Evolutionary conservation across 169 alveolate genomes (phyloP), one percentile per base, ranked within the genome.

Genomic region (Plasmodium blacklocki): DNA sequence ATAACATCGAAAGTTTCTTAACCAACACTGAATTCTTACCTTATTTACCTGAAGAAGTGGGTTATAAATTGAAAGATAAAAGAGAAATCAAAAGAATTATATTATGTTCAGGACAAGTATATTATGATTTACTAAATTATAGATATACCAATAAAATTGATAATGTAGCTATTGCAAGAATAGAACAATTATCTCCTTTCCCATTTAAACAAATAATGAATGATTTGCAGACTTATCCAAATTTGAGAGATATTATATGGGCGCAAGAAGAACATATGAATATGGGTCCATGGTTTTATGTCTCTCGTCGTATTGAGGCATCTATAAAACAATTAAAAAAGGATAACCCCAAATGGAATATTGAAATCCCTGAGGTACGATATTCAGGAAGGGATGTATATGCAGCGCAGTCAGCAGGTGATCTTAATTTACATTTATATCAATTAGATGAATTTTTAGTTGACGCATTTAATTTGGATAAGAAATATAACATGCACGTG

Each of bases 221-320:
- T n/a, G 95, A 95, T 26, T 63, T 96, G 19, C 88, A 90, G 47
- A 73, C 71, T 11, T 94, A 74, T 54, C 95, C 95, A 21, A 93
- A 94, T 52, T 66, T 94, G 18, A 60, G 95, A 64, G 74, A 95
- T 62, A 86, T 97, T 21, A 93, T 93, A 32, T 97, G 98, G 98
- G 96, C 96, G 15, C 97, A 98, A 80, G 99, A 98, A 91, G 99
- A 98, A 92, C 98, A 95, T 21, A 88, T 95, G 92, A 97, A 97
- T 88, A 90, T 93, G 72, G 99, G 99, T 3, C 97, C 96, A 1
- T 96, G 95, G 94, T 43, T 89, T 56, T 97, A 93, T 72, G 94
- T 94, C 9, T 83, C 93, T 29, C 76, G 88, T n/a, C 91, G 95
- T 49, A 83, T 93, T 18, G 95, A 93, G 59, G 76, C 93, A 15